Base-by-base conservation (phyloP, 2,329 filamentous ascomycete species). In the Colletotrichum orbiculare region DNA sequence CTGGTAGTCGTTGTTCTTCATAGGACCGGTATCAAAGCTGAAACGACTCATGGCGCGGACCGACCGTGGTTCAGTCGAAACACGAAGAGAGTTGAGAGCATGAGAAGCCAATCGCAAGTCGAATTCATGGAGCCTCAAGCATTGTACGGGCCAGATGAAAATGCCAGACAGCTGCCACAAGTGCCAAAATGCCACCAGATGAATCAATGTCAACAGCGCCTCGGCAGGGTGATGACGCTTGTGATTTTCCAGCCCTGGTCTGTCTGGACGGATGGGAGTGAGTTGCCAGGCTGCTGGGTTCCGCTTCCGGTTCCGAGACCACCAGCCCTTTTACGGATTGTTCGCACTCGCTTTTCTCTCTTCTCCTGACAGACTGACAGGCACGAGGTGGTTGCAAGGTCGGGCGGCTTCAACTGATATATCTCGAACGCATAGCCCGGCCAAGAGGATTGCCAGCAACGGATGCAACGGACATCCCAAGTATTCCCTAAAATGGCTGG, bases 21-120 rank as follows among this genome's bases (percentile, higher is more conserved):
- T 62, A 33, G 33, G 56, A 35, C 17, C 41, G 13, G 47, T 57
- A 57, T 63, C 58, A 66, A 35, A 66, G 47, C 58, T 63, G 63
- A 66, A 66, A 66, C 63, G 47, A 35, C 35, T 48, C 42, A 33
- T 39, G 38, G 52, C 58, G 52, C 52, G 52, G 45, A 48, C 52
- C 42, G 41, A 37, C 58, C 53, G 42, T 46, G 13, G 53, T 56
- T 63, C 62, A 57, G 58, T 57, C 42, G 63, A 66, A 66, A 57
- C 63, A 12, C 47, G 37, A 48, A 65, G 41, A 57, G 37, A 57
- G 47, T 53, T 57, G 63, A 11, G 9, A 7, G 13, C 11, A 41
- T 47, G 53, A 62, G 47, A 47, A 48, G 33, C 53, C 52, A 66
- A 63, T 66, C 58, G 58, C 53, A 54, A 66, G 33, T 41, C 35